A percentile compares a stretch with the other conserved stretches of the same genome.
These are phyloP conservation scores for Vitis hybrid DNA, from an alignment of 177 flowering plant species.

Conservation along the genomic window DNA sequence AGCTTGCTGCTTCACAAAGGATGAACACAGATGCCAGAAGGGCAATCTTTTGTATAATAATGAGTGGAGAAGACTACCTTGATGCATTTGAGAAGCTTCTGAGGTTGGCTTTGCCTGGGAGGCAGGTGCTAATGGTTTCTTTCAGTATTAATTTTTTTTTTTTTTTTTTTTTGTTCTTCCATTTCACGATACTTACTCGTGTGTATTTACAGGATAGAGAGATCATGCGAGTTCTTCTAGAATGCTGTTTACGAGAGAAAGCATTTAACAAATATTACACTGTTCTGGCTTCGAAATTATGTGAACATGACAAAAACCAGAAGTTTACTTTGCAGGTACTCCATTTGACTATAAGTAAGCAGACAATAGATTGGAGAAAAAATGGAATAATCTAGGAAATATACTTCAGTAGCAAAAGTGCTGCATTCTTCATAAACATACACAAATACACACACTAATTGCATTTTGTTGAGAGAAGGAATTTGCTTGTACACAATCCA, in stretches of 20 bases:
- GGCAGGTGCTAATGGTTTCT: slow-evolving; percentile 56
- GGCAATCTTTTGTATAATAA: slow-evolving; percentile 89
- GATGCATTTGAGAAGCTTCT: slow-evolving; percentile 94
- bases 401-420: neutral
- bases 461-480: too few species aligned
- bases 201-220: slow-evolving; percentile 80
- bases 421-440: too few species aligned
- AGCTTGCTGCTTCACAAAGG: slow-evolving; percentile 86
- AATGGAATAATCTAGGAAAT: neutral
- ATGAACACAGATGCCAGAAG: slow-evolving; percentile 93
- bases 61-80: slow-evolving; percentile 90
- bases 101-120: slow-evolving; percentile 79
- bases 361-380: neutral
- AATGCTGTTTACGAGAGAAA: slow-evolving; percentile 92
- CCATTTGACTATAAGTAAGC: neutral
- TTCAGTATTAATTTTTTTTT: neutral
- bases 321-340: slow-evolving; percentile 90
- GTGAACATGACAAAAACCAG: slow-evolving; percentile 91
- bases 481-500: too few species aligned
- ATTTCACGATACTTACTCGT: neutral
- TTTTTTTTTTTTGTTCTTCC: neutral
- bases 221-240: slow-evolving; percentile 82
- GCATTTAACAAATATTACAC: slow-evolving; percentile 88
- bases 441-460: too few species aligned
- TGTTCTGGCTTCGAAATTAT: slow-evolving; percentile 76